Evolutionary conservation across 2,329 filamentous ascomycete species (phyloP).

Genomic region (Bipolaris cookei): DNA sequence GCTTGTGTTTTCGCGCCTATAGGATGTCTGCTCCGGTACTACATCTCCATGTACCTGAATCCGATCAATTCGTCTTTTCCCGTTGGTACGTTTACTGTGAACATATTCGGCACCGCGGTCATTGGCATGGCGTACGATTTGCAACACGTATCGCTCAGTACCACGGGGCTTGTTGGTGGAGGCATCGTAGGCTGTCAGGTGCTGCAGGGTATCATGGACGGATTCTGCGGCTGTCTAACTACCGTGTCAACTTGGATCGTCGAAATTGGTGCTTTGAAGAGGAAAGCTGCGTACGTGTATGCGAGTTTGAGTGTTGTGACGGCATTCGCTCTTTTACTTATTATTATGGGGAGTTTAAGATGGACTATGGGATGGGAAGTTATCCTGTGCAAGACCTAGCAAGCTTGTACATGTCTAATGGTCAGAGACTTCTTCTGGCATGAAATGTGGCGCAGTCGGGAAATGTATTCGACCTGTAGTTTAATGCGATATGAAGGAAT

Average conservation of each 20-base stretch:
- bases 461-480: not conserved
- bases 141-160: constrained; percentile 65
- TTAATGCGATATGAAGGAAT: not conserved
- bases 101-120: constrained; percentile 76
- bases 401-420: not conserved
- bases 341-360: constrained; percentile 75
- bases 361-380: constrained; percentile 64
- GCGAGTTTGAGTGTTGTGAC: constrained; percentile 65
- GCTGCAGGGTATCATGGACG: constrained; percentile 56
- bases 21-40: constrained; percentile 78
- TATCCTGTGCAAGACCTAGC: constrained; percentile 9
- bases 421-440: not conserved
- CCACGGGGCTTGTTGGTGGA: constrained; percentile 52
- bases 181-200: constrained; percentile 53
- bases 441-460: not conserved
- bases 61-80: constrained; percentile 71
- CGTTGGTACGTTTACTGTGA: constrained; percentile 83
- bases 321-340: constrained; percentile 66
- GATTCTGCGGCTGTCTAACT: constrained; percentile 57
- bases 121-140: constrained; percentile 80
- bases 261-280: constrained; percentile 50
- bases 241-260: constrained; percentile 58
- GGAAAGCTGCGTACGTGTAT: constrained; percentile 71
- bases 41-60: constrained; percentile 75
- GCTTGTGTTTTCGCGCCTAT: constrained; percentile 81